Percentiles rank a stretch among this genome's conserved stretches.
These are phyloP conservation scores for Echria macrotheca DNA, from an alignment of 495 filamentous ascomycete genomes.

Conservation along the genomic window DNA sequence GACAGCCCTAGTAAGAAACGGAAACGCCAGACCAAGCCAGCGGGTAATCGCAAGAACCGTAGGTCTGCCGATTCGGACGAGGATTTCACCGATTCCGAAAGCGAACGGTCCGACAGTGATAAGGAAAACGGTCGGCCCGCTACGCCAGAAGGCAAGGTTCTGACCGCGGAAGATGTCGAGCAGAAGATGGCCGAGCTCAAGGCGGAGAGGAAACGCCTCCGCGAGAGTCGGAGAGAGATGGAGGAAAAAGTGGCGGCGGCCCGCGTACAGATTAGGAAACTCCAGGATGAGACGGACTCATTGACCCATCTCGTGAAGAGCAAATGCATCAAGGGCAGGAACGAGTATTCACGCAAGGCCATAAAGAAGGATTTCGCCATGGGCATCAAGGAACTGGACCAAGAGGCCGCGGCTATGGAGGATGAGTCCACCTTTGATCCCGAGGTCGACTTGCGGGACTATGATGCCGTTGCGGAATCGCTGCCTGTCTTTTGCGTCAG, in stretches of 20 bases:
- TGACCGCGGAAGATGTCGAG: conserved; percentile 22
- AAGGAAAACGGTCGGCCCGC: conserved; percentile 24
- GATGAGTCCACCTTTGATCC: conserved; percentile 34
- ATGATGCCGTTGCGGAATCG: conserved; percentile 50
- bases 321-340: conserved; percentile 53
- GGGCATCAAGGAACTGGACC: conserved; percentile 47
- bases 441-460: conserved; percentile 50
- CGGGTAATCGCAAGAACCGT: conserved; percentile 19
- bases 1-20: conserved; percentile 26
- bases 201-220: conserved; percentile 25
- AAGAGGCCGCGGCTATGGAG: conserved; percentile 27
- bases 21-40: conserved; percentile 18
- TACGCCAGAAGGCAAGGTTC: conserved; percentile 1
- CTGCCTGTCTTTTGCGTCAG: conserved; percentile 63
- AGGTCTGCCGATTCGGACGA: conserved; percentile 13
- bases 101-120: conserved; percentile 16
- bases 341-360: conserved; percentile 49
- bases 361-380: conserved; percentile 58
- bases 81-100: conserved; percentile 14
- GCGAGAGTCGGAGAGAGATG: conserved; percentile 8
- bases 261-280: conserved; percentile 15
- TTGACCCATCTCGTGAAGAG: conserved; percentile 33
- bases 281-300: conserved; percentile 18
- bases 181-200: conserved; percentile 18
- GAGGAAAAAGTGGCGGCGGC: conserved; percentile 9